phyloP scores from a whole-genome alignment of 495 filamentous ascomycete species.

The Xylaria telfairii region DNA sequence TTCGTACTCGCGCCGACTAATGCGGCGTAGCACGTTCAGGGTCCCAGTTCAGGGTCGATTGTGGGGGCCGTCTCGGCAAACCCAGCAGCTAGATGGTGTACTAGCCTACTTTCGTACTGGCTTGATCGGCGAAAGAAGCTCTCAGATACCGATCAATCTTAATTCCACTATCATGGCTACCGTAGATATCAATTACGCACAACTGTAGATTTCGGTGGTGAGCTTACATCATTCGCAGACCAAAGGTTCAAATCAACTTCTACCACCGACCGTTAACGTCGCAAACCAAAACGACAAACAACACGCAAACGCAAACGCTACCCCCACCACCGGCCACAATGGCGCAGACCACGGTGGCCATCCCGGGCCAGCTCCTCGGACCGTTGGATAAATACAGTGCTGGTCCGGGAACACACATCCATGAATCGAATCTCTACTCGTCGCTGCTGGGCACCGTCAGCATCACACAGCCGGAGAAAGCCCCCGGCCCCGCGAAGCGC shows the following conservation, averaged over 20 bases:
- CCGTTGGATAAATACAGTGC: conserved; percentile 65
- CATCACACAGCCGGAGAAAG: conserved; percentile 54
- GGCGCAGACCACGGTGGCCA: conserved; percentile 44
- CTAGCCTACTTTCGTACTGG: background rate
- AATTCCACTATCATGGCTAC: no score
- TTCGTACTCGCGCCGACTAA: conserved; percentile 14
- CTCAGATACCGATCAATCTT: background rate
- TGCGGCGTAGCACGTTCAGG: background rate
- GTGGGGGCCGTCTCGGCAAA: conserved; percentile 13
- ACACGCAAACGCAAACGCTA: background rate
- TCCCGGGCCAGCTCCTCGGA: conserved; percentile 82
- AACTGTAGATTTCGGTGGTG: background rate
- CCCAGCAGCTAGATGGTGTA: background rate
- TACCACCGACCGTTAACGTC: background rate
- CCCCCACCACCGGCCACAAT: conserved; percentile 1
- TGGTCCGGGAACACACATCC: conserved; percentile 83
- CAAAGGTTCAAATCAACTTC: background rate
- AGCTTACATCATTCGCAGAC: background rate
- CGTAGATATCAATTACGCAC: background rate
- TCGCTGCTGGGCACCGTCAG: conserved; percentile 70
- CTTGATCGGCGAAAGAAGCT: background rate
- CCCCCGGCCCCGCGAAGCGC: conserved; percentile 62
- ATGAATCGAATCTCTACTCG: conserved; percentile 72
- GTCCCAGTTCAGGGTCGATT: background rate
- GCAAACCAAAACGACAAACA: background rate